A percentile compares a stretch with the other conserved stretches of the same genome.
Evolutionary conservation across 257 asterid genomes (phyloP).

Genomic region (Ajuga chamaepitys): DNA sequence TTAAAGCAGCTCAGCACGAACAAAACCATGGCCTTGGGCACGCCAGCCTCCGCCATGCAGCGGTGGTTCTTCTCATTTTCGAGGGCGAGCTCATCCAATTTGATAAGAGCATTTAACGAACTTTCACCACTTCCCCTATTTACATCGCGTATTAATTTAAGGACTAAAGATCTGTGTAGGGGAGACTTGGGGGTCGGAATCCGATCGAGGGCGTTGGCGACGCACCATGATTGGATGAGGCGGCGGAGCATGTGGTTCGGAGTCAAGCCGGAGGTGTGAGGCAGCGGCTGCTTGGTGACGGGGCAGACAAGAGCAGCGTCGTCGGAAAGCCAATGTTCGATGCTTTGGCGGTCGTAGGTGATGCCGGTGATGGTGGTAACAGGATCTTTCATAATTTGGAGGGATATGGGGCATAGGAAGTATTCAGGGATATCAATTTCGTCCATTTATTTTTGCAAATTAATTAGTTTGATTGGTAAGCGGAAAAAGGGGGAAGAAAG

Average conservation of each 20-base stretch:
- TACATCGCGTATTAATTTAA: constrained; percentile 47
- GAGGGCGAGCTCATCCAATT: constrained; percentile 34
- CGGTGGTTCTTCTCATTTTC: constrained; percentile 46
- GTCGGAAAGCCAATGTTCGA: constrained; percentile 60
- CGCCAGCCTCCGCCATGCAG: constrained; percentile 59
- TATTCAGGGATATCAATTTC: constrained; percentile 70
- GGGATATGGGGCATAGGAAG: constrained; percentile 84
- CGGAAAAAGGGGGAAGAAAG: too few species aligned
- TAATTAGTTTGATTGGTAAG: too few species aligned
- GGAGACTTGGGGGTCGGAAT: constrained; percentile 76
- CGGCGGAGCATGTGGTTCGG: constrained; percentile 89
- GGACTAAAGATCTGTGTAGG: constrained; percentile 28
- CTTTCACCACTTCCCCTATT: background rate
- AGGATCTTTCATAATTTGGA: constrained; percentile 86
- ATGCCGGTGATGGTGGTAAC: constrained; percentile 84
- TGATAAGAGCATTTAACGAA: constrained; percentile 27
- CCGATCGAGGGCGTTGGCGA: constrained; percentile 52
- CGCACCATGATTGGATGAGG: constrained; percentile 81
- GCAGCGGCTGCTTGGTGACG: constrained; percentile 54
- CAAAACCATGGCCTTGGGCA: constrained; percentile 33
- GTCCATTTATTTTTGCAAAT: too few species aligned
- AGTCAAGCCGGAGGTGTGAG: constrained; percentile 47
- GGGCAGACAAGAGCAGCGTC: constrained; percentile 43
- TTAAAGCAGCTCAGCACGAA: constrained; percentile 30
- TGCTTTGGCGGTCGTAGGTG: constrained; percentile 80